Base-by-base conservation (phyloP, 1,284 basidiomycete species). In the Leccinum subspadiceum region DNA sequence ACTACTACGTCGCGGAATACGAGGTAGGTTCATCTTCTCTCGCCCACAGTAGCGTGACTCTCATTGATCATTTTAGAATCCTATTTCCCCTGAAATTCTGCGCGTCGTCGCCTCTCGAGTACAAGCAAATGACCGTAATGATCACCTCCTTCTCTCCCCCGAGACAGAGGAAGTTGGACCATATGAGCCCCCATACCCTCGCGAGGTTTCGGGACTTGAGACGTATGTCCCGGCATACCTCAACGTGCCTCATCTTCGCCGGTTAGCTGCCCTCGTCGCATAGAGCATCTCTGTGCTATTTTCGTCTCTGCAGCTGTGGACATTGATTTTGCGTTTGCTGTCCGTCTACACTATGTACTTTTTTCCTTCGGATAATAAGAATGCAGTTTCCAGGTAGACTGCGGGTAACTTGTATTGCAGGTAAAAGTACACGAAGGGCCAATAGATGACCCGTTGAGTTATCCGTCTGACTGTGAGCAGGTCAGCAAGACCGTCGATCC, bases 1-100 rank as follows among this genome's bases (percentile, higher is more conserved):
- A 97, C 77, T 99, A 99, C 80, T 96, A 97, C 71, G 96, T 97
- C 62, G 97, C 97, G 53, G 97, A 99, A 78, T 98, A 97, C 74
- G 94, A 98, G 84, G 93, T 93, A 66, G 46, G 71, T 59, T 15
- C 59, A 80, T 62, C 15, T 29, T 22, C 54, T 54, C 13, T n/a
- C 54, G 26, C 56, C 10, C 7, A 15, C 31, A 13, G 62, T 20
- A 35, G 24, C 41, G 31, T 24, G 44, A 59, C 63, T 62, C 58
- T 50, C 44, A 63, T 60, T 2, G 48, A 33, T 15, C 41, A 31
- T 50, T 46, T 46, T 53, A 97, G 90, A 94, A 93, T 66, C 96
- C 96, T 5, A 96, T 24, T 98, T 68, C 94, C 0, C 92, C 94
- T 33, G 96, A 98, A 76, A 98, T 98, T 61, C 81, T 98, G 53